phyloP scores from a whole-genome alignment of 2,329 filamentous ascomycete genomes.

The Neopestalotiopsis sp. region DNA sequence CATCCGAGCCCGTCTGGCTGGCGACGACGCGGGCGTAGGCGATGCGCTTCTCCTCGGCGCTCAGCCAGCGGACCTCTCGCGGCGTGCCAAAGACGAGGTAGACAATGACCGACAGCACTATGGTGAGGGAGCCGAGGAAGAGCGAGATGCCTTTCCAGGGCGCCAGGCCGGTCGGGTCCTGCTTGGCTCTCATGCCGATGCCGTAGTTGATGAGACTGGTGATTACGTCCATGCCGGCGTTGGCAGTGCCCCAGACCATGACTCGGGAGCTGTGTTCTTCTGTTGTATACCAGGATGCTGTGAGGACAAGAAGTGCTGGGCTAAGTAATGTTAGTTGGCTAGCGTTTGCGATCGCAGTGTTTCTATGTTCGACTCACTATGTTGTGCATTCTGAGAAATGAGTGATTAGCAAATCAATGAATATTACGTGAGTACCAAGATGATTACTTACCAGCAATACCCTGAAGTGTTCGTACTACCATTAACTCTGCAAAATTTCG shows the following conservation, averaged over 20 bases:
- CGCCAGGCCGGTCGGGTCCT: slow-evolving; percentile 27
- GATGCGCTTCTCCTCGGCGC: slow-evolving; percentile 34
- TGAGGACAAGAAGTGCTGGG: slow-evolving; percentile 37
- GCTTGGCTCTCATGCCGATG: slow-evolving; percentile 29
- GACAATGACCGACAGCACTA: slow-evolving; percentile 26
- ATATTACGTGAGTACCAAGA: not conserved
- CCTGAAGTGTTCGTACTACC: slow-evolving; percentile 34
- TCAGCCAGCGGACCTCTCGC: slow-evolving; percentile 36
- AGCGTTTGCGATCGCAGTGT: not conserved
- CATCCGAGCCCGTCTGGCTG: slow-evolving; percentile 35
- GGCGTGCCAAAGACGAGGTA: slow-evolving; percentile 37
- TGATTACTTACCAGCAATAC: slow-evolving; percentile 20
- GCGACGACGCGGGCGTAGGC: slow-evolving; percentile 33
- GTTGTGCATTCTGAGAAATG: not conserved
- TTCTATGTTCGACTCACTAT: not conserved
- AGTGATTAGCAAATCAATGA: not conserved
- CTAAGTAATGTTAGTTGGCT: slow-evolving; percentile 34
- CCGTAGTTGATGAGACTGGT: slow-evolving; percentile 35
- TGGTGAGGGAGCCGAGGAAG: slow-evolving; percentile 34
- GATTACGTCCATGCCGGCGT: slow-evolving; percentile 38
- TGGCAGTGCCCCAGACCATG: slow-evolving; percentile 38
- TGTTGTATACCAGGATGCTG: slow-evolving; percentile 38
- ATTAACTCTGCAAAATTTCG: slow-evolving; percentile 36
- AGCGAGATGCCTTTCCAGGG: slow-evolving; percentile 36
- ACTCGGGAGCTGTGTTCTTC: slow-evolving; percentile 35